Conservation (phyloP, 768 basidiomycete genomes). For the Leccinum arenicola region DNA sequence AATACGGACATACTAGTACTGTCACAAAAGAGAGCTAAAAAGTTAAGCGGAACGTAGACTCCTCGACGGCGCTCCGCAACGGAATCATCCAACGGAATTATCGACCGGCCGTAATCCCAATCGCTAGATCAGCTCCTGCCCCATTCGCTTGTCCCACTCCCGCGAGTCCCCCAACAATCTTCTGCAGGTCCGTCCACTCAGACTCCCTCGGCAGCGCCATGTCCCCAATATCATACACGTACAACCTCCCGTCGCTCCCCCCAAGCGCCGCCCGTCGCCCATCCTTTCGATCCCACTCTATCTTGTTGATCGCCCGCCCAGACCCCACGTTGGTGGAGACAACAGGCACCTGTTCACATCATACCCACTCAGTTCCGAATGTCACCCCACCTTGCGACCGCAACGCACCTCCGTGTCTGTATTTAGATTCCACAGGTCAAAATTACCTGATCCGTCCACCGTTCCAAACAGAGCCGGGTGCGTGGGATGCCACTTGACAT, state of each 20-base stretch:
- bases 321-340: slow-evolving; percentile 82
- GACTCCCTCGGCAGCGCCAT: slow-evolving; percentile 83
- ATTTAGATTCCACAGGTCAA: slow-evolving; percentile 98
- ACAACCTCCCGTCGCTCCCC: slow-evolving; percentile 87
- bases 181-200: slow-evolving; percentile 94
- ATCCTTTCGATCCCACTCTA: slow-evolving; percentile 93
- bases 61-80: slow-evolving; percentile 13
- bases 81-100: slow-evolving; percentile 24
- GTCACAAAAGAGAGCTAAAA: background rate
- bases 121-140: slow-evolving; percentile 26
- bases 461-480: slow-evolving; percentile 94
- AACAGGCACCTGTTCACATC: slow-evolving; percentile 68
- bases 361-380: slow-evolving; percentile 3
- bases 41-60: background rate
- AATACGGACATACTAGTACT: slow-evolving; percentile 1
- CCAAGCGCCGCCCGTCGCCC: slow-evolving; percentile 88
- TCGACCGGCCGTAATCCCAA: slow-evolving; percentile 35
- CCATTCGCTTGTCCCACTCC: slow-evolving; percentile 48
- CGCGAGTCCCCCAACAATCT: slow-evolving; percentile 69
- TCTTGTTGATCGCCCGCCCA: slow-evolving; percentile 87
- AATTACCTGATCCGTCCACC: slow-evolving; percentile 93
- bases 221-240: slow-evolving; percentile 94
- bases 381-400: background rate
- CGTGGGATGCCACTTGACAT: slow-evolving; percentile 95
- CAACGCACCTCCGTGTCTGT: slow-evolving; percentile 86